Percentiles rank a stretch among this genome's conserved stretches.
Evolutionary conservation across 345 rosid species (phyloP).

Genomic region (Moricandia arvensis): DNA sequence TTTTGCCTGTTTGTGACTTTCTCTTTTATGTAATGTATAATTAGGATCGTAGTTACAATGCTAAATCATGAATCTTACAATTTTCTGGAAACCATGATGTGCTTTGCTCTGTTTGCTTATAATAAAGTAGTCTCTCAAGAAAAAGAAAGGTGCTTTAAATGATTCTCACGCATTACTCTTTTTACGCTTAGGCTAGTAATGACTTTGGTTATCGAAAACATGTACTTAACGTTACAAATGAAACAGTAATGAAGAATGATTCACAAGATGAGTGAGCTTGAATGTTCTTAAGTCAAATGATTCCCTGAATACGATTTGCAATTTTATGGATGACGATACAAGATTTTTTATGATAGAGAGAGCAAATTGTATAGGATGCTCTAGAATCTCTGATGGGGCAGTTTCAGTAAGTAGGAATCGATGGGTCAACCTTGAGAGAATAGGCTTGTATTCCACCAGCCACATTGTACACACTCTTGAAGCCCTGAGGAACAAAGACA

Average conservation of each 20-base stretch:
- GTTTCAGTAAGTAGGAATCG: conserved; percentile 73
- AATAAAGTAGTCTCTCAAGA: not conserved
- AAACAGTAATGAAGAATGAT: not conserved
- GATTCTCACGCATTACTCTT: too few species aligned
- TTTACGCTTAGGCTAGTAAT: too few species aligned
- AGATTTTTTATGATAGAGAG: not conserved
- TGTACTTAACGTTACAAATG: not conserved
- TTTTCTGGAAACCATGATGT: not conserved
- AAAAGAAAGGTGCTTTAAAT: not conserved
- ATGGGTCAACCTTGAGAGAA: conserved; percentile 66
- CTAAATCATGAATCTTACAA: not conserved
- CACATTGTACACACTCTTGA: conserved; percentile 65
- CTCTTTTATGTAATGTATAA: not conserved
- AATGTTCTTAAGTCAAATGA: not conserved
- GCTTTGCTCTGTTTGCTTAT: not conserved
- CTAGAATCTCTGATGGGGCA: not conserved
- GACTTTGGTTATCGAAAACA: not conserved
- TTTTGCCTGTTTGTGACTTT: not conserved
- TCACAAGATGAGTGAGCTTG: not conserved
- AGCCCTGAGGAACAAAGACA: conserved; percentile 55
- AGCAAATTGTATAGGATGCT: not conserved
- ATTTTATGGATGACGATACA: not conserved
- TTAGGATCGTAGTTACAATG: conserved; percentile 12
- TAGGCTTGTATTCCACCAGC: conserved; percentile 86
- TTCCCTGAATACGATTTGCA: not conserved